phyloP scores from a whole-genome alignment of 108 stramenopile genomes.

The Schizochytrium sp. region DNA sequence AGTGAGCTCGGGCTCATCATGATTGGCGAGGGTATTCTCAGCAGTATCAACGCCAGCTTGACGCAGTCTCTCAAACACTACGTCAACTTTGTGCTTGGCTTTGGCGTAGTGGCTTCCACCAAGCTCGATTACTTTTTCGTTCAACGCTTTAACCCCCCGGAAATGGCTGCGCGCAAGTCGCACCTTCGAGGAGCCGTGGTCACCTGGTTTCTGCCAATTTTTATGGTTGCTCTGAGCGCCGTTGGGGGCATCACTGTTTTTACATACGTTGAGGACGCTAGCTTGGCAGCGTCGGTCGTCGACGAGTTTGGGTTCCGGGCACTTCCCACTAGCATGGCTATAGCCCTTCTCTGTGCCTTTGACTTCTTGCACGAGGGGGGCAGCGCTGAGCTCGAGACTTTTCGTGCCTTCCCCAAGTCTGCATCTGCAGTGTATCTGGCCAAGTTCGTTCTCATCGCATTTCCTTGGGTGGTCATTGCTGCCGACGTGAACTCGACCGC shows the following conservation, averaged over 20 bases:
- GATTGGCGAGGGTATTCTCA: constrained; percentile 1
- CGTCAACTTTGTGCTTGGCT: not conserved
- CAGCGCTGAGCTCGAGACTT: not conserved
- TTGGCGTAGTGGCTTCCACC: not conserved
- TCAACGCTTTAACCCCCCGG: not conserved
- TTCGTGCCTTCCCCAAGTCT: not conserved
- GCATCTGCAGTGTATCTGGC: not conserved
- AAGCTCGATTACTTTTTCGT: not conserved
- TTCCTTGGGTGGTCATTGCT: not conserved
- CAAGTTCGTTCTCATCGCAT: not conserved
- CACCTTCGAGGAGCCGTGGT: not conserved
- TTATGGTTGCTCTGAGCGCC: not conserved
- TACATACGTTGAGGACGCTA: not conserved
- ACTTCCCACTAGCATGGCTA: not conserved
- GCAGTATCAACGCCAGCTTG: not conserved
- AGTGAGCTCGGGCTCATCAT: constrained; percentile 4
- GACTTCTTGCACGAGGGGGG: not conserved
- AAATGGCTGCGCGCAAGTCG: not conserved
- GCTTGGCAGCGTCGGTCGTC: not conserved
- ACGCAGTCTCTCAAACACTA: not conserved
- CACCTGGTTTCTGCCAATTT: not conserved
- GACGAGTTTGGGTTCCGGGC: not conserved
- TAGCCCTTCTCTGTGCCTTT: not conserved
- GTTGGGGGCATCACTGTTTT: not conserved
- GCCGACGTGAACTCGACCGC: not conserved